phyloP scores from a whole-genome alignment of 495 filamentous ascomycete species.

The Xylona heveae region DNA sequence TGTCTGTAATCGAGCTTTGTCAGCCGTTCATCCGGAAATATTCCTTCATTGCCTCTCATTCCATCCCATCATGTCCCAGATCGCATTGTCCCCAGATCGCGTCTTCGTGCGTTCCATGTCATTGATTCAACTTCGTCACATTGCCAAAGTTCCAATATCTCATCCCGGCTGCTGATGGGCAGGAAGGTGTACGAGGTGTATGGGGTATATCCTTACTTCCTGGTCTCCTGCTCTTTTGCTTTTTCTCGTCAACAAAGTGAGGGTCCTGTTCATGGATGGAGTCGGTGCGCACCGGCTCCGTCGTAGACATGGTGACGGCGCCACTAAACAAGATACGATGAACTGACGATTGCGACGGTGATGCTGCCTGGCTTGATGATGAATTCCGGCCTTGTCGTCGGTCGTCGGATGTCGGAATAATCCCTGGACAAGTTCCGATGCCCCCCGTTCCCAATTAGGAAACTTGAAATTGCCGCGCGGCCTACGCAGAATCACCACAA shows the following conservation, averaged over 20 bases:
- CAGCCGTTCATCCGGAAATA: constrained; percentile 3
- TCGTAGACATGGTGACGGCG: constrained; percentile 26
- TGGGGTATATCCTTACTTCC: constrained; percentile 37
- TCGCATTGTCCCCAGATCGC: not conserved
- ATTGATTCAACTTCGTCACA: no score
- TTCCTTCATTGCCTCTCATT: constrained; percentile 1
- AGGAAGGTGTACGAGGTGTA: not conserved
- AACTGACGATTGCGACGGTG: no score
- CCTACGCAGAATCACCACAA: no score
- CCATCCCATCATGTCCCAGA: not conserved
- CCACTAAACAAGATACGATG: no score
- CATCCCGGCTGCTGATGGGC: not conserved
- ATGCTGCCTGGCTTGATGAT: no score
- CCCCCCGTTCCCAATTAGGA: no score
- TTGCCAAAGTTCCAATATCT: not conserved
- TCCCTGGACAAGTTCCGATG: no score
- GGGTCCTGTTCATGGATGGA: constrained; percentile 28
- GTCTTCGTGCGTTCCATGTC: not conserved
- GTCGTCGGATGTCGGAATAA: no score
- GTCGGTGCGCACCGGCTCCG: constrained; percentile 20
- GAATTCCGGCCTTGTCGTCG: no score
- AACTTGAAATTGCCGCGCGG: no score
- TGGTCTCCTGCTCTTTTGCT: constrained; percentile 67
- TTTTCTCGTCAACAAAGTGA: constrained; percentile 35
- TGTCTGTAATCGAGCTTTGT: constrained; percentile 31